Evolutionary conservation across 306 rosid genomes (phyloP), one percentile per base, ranked within the genome.

Genomic region (Ormosia semicastrata): DNA sequence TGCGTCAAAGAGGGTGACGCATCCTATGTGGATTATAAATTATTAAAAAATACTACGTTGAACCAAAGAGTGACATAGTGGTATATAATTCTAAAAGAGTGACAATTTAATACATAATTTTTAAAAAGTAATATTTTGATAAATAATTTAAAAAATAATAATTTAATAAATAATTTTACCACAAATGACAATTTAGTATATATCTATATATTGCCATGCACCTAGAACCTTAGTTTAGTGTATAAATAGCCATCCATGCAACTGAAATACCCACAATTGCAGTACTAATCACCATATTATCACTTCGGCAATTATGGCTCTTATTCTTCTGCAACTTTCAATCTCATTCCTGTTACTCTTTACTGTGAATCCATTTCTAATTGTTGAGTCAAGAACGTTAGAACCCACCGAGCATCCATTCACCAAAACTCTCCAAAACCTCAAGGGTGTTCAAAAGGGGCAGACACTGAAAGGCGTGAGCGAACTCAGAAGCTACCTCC

Each of bases 401-500:
- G 30, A 56, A 18, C 4, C 2, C 41, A 10, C 39, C 0, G 13
- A 18, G 13, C 29, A 39, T 3, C 18, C 39, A 56, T 73, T 57
- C 54, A 37, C 56, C 41, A 57, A 47, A 34, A 85, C 79, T 33
- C 84, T 85, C 18, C 75, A 73, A 3, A 60, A 77, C 64, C 84
- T 89, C 0, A 34, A 67, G 71, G 90, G 89, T 7, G 60, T 77
- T 33, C 76, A 73, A 34, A 68, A 73, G 57, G 90, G 90, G 5
- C 89, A 89, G 15, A 80, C 69, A 2, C 43, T 14, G 58, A 73
- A 83, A 71, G 90, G 86, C 41, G 69, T 85, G 69, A 44, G 6
- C 10, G 66, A 81, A 33, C 86, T 89, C 37, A 85, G 83, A 32
- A 81, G 62, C 6, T 81, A 87, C 82, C 88, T 89, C 1, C 15